Percentiles rank a stretch among this genome's conserved stretches.
phyloP scores from a whole-genome alignment of 192 early-diverging fungal species.

The Coemansia sp. region DNA sequence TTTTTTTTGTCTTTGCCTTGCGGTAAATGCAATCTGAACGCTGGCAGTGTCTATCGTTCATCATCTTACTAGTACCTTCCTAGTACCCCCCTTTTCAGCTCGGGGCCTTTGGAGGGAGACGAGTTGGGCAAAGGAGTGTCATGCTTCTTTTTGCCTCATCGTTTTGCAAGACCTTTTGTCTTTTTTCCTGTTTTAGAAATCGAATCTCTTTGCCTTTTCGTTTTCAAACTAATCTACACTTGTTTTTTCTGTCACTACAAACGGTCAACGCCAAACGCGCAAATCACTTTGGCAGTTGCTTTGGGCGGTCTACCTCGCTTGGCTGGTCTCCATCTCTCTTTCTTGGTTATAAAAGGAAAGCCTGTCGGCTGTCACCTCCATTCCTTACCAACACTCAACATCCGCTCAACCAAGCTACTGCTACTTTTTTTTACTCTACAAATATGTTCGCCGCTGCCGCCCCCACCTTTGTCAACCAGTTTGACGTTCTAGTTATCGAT shows the following conservation, averaged over 20 bases:
- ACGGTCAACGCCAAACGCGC: not conserved
- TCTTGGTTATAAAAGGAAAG: constrained; percentile 14
- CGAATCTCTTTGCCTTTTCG: constrained; percentile 1
- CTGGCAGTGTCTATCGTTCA: not conserved
- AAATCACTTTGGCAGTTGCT: not conserved
- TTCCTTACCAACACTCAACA: constrained; percentile 1
- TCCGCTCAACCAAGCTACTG: not conserved
- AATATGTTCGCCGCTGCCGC: constrained; percentile 15
- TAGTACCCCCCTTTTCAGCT: not conserved
- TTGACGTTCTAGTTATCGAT: constrained; percentile 21
- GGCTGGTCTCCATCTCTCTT: constrained; percentile 5
- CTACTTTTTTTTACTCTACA: not conserved
- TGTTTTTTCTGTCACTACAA: constrained; percentile 6
- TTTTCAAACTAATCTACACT: constrained; percentile 8
- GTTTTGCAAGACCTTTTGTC: constrained; percentile 12
- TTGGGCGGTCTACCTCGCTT: constrained; percentile 1
- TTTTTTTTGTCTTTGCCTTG: constrained; percentile 14
- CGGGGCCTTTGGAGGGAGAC: not conserved
- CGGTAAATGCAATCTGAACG: constrained; percentile 1
- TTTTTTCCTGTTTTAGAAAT: constrained; percentile 14
- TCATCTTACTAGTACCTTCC: not conserved
- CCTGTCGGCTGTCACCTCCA: not conserved
- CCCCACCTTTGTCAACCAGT: constrained; percentile 19
- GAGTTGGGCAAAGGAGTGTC: not conserved
- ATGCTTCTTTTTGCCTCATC: not conserved